A percentile compares a stretch with the other conserved stretches of the same genome.
phyloP scores from a whole-genome alignment of 805 yeast genomes.

The Starmerella vitae region DNA sequence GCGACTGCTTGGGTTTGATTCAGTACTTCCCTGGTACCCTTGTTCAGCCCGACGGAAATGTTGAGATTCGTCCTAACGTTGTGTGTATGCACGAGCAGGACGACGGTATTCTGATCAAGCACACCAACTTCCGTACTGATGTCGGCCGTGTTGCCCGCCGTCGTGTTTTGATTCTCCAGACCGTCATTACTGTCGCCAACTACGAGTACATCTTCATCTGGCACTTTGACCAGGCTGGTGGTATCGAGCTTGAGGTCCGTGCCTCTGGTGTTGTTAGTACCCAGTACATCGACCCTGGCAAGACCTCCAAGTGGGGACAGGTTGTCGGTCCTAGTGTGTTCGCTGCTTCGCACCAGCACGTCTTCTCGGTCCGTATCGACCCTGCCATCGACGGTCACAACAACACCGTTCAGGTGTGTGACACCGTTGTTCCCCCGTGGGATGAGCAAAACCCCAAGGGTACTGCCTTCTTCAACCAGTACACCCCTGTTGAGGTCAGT shows the following conservation, averaged over 20 bases:
- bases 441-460: slow-evolving; percentile 50
- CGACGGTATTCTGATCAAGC: slow-evolving; percentile 64
- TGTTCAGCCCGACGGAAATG: slow-evolving; percentile 46
- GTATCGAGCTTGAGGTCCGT: slow-evolving; percentile 62
- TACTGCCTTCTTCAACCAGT: slow-evolving; percentile 53
- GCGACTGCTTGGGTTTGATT: slow-evolving; percentile 72
- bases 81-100: slow-evolving; percentile 80
- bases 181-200: slow-evolving; percentile 73
- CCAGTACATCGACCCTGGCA: slow-evolving; percentile 64
- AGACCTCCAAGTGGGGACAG: slow-evolving; percentile 58
- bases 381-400: slow-evolving; percentile 71
- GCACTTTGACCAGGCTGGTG: slow-evolving; percentile 66
- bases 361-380: slow-evolving; percentile 66
- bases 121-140: slow-evolving; percentile 61
- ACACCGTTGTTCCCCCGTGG: slow-evolving; percentile 46
- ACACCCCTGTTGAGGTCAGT: slow-evolving; percentile 52
- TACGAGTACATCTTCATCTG: slow-evolving; percentile 65
- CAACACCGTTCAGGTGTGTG: slow-evolving; percentile 62
- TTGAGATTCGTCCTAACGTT: slow-evolving; percentile 50
- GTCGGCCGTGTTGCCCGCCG: slow-evolving; percentile 64
- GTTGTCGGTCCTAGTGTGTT: slow-evolving; percentile 64
- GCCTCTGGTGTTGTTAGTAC: slow-evolving; percentile 81
- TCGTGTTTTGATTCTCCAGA: slow-evolving; percentile 66
- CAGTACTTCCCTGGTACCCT: slow-evolving; percentile 55
- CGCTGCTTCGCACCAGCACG: slow-evolving; percentile 78